These are phyloP conservation scores for Globisporangium lucens DNA, from an alignment of 352 stramenopile genomes.

Conservation along the genomic window DNA sequence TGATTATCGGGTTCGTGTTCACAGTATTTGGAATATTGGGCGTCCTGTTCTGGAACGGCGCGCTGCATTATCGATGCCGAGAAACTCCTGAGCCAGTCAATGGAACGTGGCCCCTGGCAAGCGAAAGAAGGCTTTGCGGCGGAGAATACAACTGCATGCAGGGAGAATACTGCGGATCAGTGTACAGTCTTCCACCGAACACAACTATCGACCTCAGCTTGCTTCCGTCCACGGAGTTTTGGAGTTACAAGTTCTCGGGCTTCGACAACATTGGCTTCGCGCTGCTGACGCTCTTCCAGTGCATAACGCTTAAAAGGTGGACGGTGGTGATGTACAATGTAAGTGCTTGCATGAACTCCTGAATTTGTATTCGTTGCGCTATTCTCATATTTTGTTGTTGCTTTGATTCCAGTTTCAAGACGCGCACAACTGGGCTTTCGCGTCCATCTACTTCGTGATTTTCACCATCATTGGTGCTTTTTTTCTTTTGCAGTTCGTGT, in stretches of 20 bases:
- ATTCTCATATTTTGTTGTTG: not conserved
- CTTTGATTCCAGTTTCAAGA: conserved; percentile 26
- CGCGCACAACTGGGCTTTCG: conserved; percentile 34
- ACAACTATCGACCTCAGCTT: conserved; percentile 29
- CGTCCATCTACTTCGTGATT: conserved; percentile 67
- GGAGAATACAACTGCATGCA: conserved; percentile 31
- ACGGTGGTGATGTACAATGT: conserved; percentile 82
- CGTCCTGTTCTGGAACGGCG: conserved; percentile 56
- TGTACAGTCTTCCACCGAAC: conserved; percentile 29
- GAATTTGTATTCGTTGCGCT: not conserved
- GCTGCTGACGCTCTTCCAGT: conserved; percentile 86
- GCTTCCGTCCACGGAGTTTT: conserved; percentile 38
- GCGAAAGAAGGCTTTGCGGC: conserved; percentile 27
- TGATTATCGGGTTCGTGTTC: conserved; percentile 65
- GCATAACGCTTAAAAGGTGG: conserved; percentile 90
- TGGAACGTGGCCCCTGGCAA: conserved; percentile 30
- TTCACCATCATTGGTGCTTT: conserved; percentile 81
- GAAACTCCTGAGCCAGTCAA: conserved; percentile 48
- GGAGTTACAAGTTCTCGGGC: conserved; percentile 72
- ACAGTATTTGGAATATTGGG: conserved; percentile 72
- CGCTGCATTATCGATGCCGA: conserved; percentile 46
- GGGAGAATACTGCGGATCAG: conserved; percentile 38
- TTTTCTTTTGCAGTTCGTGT: conserved; percentile 82
- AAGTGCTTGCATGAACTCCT: conserved; percentile 21
- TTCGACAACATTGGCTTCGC: conserved; percentile 85